A percentile compares a stretch with the other conserved stretches of the same genome.
phyloP scores from a whole-genome alignment of 805 yeast genomes.

The Ogataea philodendri region DNA sequence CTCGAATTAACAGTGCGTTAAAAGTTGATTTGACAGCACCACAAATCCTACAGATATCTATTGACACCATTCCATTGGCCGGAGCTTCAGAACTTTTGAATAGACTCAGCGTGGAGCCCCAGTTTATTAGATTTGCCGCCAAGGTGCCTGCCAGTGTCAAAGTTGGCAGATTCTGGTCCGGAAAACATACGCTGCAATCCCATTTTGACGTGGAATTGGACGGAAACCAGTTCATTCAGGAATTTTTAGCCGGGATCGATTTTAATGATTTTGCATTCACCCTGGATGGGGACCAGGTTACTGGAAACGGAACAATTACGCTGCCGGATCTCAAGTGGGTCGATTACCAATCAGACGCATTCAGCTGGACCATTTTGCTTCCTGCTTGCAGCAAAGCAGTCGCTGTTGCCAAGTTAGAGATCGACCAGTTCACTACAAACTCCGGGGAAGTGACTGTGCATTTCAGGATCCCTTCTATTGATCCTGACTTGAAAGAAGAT shows the following conservation, averaged over 20 bases:
- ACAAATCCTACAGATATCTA: too few relatives aligned
- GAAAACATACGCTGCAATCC: neutral
- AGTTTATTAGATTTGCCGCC: neutral
- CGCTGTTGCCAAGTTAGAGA: neutral
- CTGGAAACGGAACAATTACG: neutral
- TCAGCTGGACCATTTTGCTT: constrained; percentile 4
- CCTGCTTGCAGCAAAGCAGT: constrained; percentile 1
- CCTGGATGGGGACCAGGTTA: neutral
- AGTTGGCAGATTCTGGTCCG: neutral
- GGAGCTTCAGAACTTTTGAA: neutral
- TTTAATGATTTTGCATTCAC: neutral
- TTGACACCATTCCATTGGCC: too few relatives aligned
- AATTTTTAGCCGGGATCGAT: neutral
- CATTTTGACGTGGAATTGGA: neutral
- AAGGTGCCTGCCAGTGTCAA: neutral
- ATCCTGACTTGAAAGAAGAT: constrained; percentile 3
- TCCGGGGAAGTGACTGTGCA: too few relatives aligned
- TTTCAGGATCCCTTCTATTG: constrained; percentile 13
- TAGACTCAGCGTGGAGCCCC: neutral
- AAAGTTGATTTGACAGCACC: too few relatives aligned
- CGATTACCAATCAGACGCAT: constrained; percentile 1
- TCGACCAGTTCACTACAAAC: neutral
- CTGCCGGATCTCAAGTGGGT: neutral
- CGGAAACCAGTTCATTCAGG: neutral
- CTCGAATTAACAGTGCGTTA: too few relatives aligned